Percentiles rank a stretch among this genome's conserved stretches.
These are phyloP conservation scores for Yarrowia sp. DNA, from an alignment of 805 yeast genomes.

Conservation along the genomic window DNA sequence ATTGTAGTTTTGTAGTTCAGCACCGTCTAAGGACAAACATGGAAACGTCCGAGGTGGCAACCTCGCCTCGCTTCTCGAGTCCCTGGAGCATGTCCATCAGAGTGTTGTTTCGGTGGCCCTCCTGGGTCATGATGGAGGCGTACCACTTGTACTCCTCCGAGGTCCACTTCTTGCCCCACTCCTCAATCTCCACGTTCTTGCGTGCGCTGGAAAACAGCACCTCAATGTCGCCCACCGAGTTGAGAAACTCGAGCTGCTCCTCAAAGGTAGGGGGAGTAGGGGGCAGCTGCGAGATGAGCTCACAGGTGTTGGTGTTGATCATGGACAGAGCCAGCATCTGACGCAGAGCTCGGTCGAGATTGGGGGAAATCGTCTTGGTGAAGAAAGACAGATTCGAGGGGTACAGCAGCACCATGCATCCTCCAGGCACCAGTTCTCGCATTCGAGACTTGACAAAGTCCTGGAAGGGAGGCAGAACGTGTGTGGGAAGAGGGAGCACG, in stretches of 20 bases:
- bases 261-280: constrained; percentile 26
- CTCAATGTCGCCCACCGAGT: constrained; percentile 13
- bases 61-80: constrained; percentile 24
- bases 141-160: constrained; percentile 37
- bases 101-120: constrained; percentile 26
- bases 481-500: constrained; percentile 44
- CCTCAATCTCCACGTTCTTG: constrained; percentile 35
- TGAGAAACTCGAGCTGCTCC: constrained; percentile 17
- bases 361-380: constrained; percentile 42
- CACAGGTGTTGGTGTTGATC: constrained; percentile 44
- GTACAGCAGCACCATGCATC: constrained; percentile 43
- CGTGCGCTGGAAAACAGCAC: constrained; percentile 24
- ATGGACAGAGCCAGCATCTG: constrained; percentile 45
- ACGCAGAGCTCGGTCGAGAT: constrained; percentile 45
- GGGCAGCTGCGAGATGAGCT: constrained; percentile 44
- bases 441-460: constrained; percentile 41
- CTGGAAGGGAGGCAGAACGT: constrained; percentile 43
- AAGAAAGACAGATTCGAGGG: constrained; percentile 44
- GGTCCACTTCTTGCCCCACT: constrained; percentile 34
- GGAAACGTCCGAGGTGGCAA: constrained; percentile 18
- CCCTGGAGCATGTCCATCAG: constrained; percentile 35
- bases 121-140: constrained; percentile 16
- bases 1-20: neutral
- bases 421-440: constrained; percentile 44
- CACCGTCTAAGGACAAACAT: constrained; percentile 23